Conservation (phyloP, 129 eudicot species). For the Lactuca saligna region DNA sequence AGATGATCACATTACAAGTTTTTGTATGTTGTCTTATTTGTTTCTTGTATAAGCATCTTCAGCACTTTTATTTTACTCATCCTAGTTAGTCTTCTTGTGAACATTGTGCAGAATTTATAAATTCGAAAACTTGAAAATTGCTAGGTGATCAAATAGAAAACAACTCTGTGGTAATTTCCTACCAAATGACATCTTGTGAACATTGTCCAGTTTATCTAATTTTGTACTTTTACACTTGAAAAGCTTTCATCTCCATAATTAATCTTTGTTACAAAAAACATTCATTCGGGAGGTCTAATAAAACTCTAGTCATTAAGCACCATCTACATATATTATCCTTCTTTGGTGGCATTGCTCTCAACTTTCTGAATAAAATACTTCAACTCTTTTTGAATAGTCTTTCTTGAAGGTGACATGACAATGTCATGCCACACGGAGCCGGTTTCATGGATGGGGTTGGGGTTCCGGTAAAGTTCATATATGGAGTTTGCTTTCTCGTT, state of each 20-base stretch:
- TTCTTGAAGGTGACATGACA: constrained; percentile 86
- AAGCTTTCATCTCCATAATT: constrained; percentile 1
- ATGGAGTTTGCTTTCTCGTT: constrained; percentile 71
- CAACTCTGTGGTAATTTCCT: not conserved
- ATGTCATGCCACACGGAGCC: constrained; percentile 95
- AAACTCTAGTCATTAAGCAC: not conserved
- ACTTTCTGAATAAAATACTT: constrained; percentile 68
- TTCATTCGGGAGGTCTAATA: not conserved
- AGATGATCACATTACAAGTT: not conserved
- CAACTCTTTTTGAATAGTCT: constrained; percentile 79
- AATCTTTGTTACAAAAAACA: constrained; percentile 15
- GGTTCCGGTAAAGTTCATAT: constrained; percentile 63
- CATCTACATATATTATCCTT: constrained; percentile 18
- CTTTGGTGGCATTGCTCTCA: constrained; percentile 36
- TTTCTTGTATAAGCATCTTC: too few species aligned
- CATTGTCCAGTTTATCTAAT: constrained; percentile 5
- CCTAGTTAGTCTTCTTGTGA: not conserved
- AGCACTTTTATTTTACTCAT: too few species aligned
- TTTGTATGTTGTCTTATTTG: too few species aligned
- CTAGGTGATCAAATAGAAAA: not conserved
- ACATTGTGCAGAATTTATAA: not conserved
- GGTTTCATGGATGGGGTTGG: constrained; percentile 49
- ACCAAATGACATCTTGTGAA: constrained; percentile 18
- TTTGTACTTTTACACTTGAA: constrained; percentile 10
- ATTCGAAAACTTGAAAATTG: not conserved